Conservation (phyloP, 495 filamentous ascomycete genomes). For the Aspergillus asperescens region DNA sequence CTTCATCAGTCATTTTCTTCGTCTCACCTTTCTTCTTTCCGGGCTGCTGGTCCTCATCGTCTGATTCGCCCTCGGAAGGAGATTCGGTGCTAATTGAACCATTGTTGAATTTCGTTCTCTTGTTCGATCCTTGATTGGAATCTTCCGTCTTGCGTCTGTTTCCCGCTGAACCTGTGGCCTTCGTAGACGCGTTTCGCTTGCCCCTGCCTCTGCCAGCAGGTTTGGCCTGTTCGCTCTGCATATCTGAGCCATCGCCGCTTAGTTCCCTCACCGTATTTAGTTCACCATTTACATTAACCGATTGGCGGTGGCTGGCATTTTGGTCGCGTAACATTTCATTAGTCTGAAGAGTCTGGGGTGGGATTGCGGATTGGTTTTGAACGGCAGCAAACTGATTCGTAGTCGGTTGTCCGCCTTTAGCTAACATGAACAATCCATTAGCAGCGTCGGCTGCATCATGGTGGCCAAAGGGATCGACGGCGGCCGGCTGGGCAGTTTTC, state of each 20-base stretch:
- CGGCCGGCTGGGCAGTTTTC: slow-evolving; percentile 39
- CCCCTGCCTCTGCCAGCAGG: slow-evolving; percentile 61
- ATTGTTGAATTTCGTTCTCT: slow-evolving; percentile 64
- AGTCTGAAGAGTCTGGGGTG: slow-evolving; percentile 33
- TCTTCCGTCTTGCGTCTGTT: slow-evolving; percentile 81
- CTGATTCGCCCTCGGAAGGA: slow-evolving; percentile 51
- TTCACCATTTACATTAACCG: slow-evolving; percentile 33
- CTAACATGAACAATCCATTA: slow-evolving; percentile 88
- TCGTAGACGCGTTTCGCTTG: slow-evolving; percentile 57
- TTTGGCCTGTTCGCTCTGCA: slow-evolving; percentile 61
- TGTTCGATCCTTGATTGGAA: slow-evolving; percentile 59
- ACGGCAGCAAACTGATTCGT: slow-evolving; percentile 48
- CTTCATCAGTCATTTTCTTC: slow-evolving; percentile 98
- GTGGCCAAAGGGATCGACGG: slow-evolving; percentile 63
- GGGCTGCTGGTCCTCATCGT: slow-evolving; percentile 48
- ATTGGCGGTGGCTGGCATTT: slow-evolving; percentile 25
- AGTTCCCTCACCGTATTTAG: slow-evolving; percentile 48
- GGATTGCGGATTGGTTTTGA: slow-evolving; percentile 41
- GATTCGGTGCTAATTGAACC: slow-evolving; percentile 44
- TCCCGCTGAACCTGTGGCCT: slow-evolving; percentile 40
- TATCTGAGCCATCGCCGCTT: slow-evolving; percentile 65
- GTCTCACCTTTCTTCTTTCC: slow-evolving; percentile 42
- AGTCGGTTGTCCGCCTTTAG: slow-evolving; percentile 57
- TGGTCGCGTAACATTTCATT: slow-evolving; percentile 35
- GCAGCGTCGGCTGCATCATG: slow-evolving; percentile 92